These are phyloP conservation scores for Schwanniomyces polymorphus DNA, from an alignment of 805 yeast species.

Conservation along the genomic window DNA sequence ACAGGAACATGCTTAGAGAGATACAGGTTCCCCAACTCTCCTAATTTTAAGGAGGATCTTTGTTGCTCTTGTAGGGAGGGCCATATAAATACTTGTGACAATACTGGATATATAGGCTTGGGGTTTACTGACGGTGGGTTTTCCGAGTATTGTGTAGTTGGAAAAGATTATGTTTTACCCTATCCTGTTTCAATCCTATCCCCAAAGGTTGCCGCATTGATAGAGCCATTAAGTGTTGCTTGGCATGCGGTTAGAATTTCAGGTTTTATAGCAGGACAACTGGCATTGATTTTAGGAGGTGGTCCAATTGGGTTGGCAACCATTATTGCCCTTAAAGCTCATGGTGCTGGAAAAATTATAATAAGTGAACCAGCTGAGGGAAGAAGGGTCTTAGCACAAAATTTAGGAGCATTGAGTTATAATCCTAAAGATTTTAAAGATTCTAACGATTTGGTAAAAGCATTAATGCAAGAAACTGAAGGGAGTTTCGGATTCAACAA, in stretches of 20 bases:
- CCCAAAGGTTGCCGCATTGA: constrained; percentile 49
- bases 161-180: constrained; percentile 37
- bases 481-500: constrained; percentile 47
- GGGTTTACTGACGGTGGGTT: constrained; percentile 60
- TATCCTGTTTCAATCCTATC: constrained; percentile 41
- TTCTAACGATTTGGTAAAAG: constrained; percentile 20
- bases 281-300: constrained; percentile 60
- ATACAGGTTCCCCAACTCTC: constrained; percentile 35
- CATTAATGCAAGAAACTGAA: constrained; percentile 30
- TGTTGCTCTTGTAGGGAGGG: constrained; percentile 55
- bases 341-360: constrained; percentile 36
- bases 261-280: constrained; percentile 38
- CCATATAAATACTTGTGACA: constrained; percentile 50
- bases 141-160: constrained; percentile 48
- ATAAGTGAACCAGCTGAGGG: constrained; percentile 56
- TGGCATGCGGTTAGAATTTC: constrained; percentile 58
- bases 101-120: constrained; percentile 51
- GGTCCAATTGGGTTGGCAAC: constrained; percentile 67
- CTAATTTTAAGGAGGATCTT: constrained; percentile 16
- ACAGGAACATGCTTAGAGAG: constrained; percentile 57
- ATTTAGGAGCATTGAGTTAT: constrained; percentile 41
- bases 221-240: constrained; percentile 61
- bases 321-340: constrained; percentile 50
- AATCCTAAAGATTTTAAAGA: constrained; percentile 5
- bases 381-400: constrained; percentile 57